Percentiles rank a stretch among this genome's conserved stretches.
These are phyloP conservation scores for Dianthus caryophyllus DNA, from an alignment of 148 eudicot genomes.

Conservation along the genomic window DNA sequence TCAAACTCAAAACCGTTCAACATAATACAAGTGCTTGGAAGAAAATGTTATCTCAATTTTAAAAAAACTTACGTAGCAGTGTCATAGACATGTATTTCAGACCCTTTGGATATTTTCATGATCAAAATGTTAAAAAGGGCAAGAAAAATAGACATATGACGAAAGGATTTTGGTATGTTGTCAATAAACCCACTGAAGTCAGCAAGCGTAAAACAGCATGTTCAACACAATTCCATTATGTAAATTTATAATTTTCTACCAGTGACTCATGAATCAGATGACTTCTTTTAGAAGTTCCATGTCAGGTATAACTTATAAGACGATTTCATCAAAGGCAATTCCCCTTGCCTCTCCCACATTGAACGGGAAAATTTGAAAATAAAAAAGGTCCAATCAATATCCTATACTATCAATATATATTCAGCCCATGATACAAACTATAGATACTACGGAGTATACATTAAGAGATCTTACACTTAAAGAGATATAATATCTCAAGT, in stretches of 20 bases:
- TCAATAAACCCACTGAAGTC: neutral
- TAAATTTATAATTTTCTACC: neutral
- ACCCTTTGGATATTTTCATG: neutral
- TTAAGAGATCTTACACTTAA: neutral
- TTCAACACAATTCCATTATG: neutral
- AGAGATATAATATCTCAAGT: conserved; percentile 7
- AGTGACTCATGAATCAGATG: neutral
- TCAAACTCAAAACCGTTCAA: neutral
- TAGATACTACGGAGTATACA: neutral
- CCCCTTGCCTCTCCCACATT: neutral
- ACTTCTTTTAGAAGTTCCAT: neutral
- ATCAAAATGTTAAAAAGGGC: neutral
- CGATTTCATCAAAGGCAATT: neutral
- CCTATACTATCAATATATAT: neutral
- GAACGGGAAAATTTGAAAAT: neutral
- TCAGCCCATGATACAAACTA: neutral
- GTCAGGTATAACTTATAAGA: neutral
- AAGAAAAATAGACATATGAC: neutral
- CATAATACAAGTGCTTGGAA: neutral
- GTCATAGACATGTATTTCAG: conserved; percentile 1
- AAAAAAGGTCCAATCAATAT: neutral
- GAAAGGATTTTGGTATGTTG: neutral
- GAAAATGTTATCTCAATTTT: neutral
- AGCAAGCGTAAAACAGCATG: neutral
- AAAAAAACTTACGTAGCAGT: neutral